These are phyloP conservation scores for Ormosia emarginata DNA, from an alignment of 306 rosid genomes.

Conservation along the genomic window DNA sequence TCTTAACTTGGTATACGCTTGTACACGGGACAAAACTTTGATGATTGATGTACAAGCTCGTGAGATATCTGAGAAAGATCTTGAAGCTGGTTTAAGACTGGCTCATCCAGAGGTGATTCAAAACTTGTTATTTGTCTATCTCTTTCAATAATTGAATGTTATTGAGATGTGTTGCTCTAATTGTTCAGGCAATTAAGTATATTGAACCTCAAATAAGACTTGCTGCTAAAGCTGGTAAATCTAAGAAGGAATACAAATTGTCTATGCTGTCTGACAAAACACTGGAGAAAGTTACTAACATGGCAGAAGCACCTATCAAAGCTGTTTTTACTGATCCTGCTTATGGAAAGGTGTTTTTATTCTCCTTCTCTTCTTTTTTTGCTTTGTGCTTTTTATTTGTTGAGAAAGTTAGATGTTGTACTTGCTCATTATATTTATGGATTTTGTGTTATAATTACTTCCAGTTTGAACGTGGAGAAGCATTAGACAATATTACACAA, in stretches of 20 bases:
- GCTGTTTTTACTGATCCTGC: slow-evolving; percentile 87
- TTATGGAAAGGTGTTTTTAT: slow-evolving; percentile 76
- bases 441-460: slow-evolving; percentile 20
- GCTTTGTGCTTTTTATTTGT: background rate
- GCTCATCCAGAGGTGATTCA: slow-evolving; percentile 87
- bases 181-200: slow-evolving; percentile 79
- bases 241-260: slow-evolving; percentile 80
- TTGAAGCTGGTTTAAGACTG: slow-evolving; percentile 81
- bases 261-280: slow-evolving; percentile 80
- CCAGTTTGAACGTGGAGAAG: slow-evolving; percentile 97
- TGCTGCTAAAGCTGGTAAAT: slow-evolving; percentile 88
- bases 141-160: slow-evolving; percentile 12
- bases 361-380: background rate
- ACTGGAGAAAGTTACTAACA: slow-evolving; percentile 60
- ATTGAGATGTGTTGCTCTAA: slow-evolving; percentile 26
- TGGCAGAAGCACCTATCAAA: slow-evolving; percentile 82
- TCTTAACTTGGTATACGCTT: slow-evolving; percentile 93
- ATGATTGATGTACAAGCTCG: slow-evolving; percentile 99
- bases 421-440: background rate
- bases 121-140: slow-evolving; percentile 13
- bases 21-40: slow-evolving; percentile 88
- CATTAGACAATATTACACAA: slow-evolving; percentile 74
- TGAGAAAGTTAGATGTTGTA: background rate
- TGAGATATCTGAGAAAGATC: slow-evolving; percentile 85
- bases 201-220: slow-evolving; percentile 89